Evolutionary conservation across 768 basidiomycete species (phyloP), one percentile per base, ranked within the genome.

Genomic region (Leucocoprinus sp.): DNA sequence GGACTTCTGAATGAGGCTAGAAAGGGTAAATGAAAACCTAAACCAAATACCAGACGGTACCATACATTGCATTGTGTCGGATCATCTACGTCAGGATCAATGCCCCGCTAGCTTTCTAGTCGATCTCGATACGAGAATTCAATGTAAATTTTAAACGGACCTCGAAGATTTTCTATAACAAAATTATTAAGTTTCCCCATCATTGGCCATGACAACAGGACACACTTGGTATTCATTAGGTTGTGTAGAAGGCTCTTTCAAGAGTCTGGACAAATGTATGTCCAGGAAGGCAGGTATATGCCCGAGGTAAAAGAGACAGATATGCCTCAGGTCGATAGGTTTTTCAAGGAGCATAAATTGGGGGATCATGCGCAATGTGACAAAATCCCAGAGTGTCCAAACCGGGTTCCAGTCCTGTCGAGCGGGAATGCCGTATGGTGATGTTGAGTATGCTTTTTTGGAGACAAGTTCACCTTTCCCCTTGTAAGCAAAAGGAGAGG

Each of bases 251-350:
- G 82, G 77, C 54, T 93, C 85, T 31, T 77, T 57, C 41, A 96
- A 61, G 9, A 91, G 62, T 39, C 74, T 71, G 2, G 88, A 87
- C 38, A 95, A 64, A 57, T 95, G 85, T 18, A 96, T 96, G 56
- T 96, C 93, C 51, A 93, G 62, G 68, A 95, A 96, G 15, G 88
- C 74, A 1, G 91, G 91, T 37, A 97, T 91, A 60, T 98, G 96
- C 0, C 95, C 95, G 9, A 90, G 58, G 63, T 97, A 97, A 66
- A 99, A 99, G n/a, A 98, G 72, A 57, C 92, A 95, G 46, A 95
- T 92, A 61, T 98, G 93, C 23, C 96, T 75, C 37, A 98, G 68
- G 57, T 96, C 83, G 50, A 98, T 97, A 2, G 95, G 93, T 59
- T 89, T 95, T 59, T 87, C 70, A 59, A 82, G 82, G 19, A 95